phyloP scores from a whole-genome alignment of 108 stramenopile genomes.

The Stephanodiscus minutulus region DNA sequence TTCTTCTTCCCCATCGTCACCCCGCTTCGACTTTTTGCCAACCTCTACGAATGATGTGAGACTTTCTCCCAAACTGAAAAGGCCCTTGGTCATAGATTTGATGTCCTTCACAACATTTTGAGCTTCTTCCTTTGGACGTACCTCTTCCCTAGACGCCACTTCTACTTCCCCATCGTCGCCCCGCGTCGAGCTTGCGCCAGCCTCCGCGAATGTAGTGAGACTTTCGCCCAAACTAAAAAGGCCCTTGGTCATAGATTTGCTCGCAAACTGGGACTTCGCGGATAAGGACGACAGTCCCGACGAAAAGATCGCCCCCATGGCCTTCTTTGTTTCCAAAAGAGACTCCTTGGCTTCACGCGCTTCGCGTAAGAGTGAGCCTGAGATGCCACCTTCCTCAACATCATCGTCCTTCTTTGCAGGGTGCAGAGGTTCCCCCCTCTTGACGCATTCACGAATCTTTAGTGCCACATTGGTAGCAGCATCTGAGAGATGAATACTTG shows the following conservation, averaged over 20 bases:
- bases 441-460: constrained; percentile 79
- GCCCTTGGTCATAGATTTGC: constrained; percentile 25
- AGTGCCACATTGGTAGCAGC: constrained; percentile 83
- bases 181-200: constrained; percentile 1
- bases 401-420: constrained; percentile 41
- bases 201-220: constrained; percentile 25
- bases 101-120: constrained; percentile 28
- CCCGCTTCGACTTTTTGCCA: neutral
- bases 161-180: constrained; percentile 18
- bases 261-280: constrained; percentile 34
- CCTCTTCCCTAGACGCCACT: constrained; percentile 25
- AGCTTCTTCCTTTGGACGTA: constrained; percentile 5
- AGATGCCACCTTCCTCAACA: constrained; percentile 41
- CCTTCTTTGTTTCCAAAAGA: constrained; percentile 45
- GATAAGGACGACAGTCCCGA: constrained; percentile 26
- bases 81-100: constrained; percentile 24
- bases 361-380: constrained; percentile 33
- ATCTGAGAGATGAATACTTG: constrained; percentile 80
- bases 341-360: constrained; percentile 44
- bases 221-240: constrained; percentile 27
- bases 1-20: constrained; percentile 17
- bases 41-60: constrained; percentile 22
- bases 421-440: constrained; percentile 75
- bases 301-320: constrained; percentile 41
- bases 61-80: constrained; percentile 29